Evolutionary conservation across 2,329 filamentous ascomycete species (phyloP).

Genomic region (Fusarium fracticaudum): DNA sequence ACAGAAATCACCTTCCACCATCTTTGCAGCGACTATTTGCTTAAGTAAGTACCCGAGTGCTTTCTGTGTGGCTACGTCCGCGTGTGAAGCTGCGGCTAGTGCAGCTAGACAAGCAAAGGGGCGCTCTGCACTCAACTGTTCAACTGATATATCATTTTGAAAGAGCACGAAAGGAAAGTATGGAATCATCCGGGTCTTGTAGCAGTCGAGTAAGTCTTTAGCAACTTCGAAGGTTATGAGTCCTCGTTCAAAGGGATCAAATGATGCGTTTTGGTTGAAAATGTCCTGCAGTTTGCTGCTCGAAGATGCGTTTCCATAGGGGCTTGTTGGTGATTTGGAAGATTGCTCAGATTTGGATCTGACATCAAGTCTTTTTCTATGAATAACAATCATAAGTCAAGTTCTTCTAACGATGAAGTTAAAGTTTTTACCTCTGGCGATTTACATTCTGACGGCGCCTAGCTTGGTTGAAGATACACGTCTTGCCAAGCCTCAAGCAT

Average conservation of each 20-base stretch:
- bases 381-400: rapidly evolving
- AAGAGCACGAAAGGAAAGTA: constrained; percentile 46
- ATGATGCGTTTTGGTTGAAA: constrained; percentile 6
- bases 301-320: neutral
- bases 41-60: constrained; percentile 40
- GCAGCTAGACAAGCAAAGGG: constrained; percentile 43
- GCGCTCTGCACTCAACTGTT: constrained; percentile 23
- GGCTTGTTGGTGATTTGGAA: constrained; percentile 20
- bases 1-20: constrained; percentile 34
- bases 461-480: constrained; percentile 45
- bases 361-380: neutral
- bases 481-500: constrained; percentile 46
- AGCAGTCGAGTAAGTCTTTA: constrained; percentile 23
- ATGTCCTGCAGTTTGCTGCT: neutral
- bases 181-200: constrained; percentile 32
- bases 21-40: constrained; percentile 26
- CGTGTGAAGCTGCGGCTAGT: constrained; percentile 35
- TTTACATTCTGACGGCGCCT: constrained; percentile 35
- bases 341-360: neutral
- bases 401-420: rapidly evolving
- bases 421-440: constrained; percentile 14
- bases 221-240: constrained; percentile 30
- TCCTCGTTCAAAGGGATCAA: constrained; percentile 36
- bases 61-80: constrained; percentile 29
- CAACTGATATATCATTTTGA: constrained; percentile 2